Base-by-base conservation (phyloP, 768 basidiomycete species). In the Cyathus striatus region DNA sequence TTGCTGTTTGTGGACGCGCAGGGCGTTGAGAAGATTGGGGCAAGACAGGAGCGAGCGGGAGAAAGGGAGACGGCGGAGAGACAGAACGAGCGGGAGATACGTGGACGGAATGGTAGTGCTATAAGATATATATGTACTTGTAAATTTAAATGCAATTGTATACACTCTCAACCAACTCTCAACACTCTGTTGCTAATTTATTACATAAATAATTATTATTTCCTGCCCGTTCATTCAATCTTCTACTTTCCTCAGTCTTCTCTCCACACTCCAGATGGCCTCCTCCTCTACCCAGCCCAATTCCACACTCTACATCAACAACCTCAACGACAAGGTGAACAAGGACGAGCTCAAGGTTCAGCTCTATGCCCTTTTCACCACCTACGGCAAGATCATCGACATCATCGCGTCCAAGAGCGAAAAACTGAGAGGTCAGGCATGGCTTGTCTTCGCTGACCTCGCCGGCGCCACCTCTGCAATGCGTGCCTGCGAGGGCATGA, bases 361-460 rank as follows among this genome's bases (percentile, higher is more conserved):
- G 66, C 73, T 98, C 1, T 90, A 82, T 58, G 83, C 85, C 21
- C 78, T 97, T 38, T 98, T 98, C 71, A 85, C 86, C 6, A 88
- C 93, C 34, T 89, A 96, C 66, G 95, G 95, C 60, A 87, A 83
- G 60, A 72, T 98, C 45, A 79, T 98, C 70, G 95, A 97, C 61
- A 81, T 98, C 46, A 78, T 97, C 45, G 93, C 94, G 18, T 81
- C 86, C 20, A 93, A 95, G 64, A 79, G 73, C 58, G 68, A 78
- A 45, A 87, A 83, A 63, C 90, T 89, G 83, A 79, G 85, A 50
- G 94, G 93, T 17, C 93, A 96, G 64, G 95, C 95, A 1, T 98
- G 96, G 65, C 83, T 97, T 57, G 92, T 95, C 54, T 98, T 96
- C 66, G 77, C 80, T 40, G 95, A 98, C 67, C 81, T 95, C 39